Base-by-base conservation (phyloP, 345 rosid genomes). In the Acer campestre region DNA sequence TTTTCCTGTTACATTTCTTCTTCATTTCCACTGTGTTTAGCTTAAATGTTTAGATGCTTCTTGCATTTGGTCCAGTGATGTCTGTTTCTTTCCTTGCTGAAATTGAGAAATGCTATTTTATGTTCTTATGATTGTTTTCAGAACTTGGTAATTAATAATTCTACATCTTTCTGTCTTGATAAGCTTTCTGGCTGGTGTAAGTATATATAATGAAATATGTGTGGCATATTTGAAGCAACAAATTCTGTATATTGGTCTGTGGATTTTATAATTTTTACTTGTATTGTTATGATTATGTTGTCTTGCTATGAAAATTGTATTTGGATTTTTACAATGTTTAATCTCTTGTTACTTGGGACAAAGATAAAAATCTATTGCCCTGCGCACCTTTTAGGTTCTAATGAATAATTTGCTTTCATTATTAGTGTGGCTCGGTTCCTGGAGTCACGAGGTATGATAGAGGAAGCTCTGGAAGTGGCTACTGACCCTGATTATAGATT, bases 361-460 rank as follows among this genome's bases (percentile, higher is more conserved):
- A 42, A 12, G 49, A 53, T 22, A 1, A n/a, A 59, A n/a, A 59
- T 22, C 10, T 59, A 18, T 22, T 59, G 63, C 23, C 20, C 27
- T 20, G 27, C 5, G n/a, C 58, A 7, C 63, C 63, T 22, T n/a
- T 10, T 18, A 59, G 27, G 70, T 71, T 72, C 62, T 73, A 69
- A 83, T 80, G 25, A 65, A 38, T 61, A 76, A 68, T 68, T 77
- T 63, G 16, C 78, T 84, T 73, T 76, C 64, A 63, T 80, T 85
- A 82, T 78, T 75, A 97, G 99, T 80, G 98, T 97, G 87, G 98
- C 99, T 74, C 98, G 68, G 75, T 97, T 97, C 90, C 85, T 97
- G 94, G 99, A 97, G 87, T 92, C 99, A 58, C 92, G 98, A 55
- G 97, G 97, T 69, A 97, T 97, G 99, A 78, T 93, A 73, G 98